Conservation (phyloP, 108 stramenopile genomes). For the Skeletonema marinoi region DNA sequence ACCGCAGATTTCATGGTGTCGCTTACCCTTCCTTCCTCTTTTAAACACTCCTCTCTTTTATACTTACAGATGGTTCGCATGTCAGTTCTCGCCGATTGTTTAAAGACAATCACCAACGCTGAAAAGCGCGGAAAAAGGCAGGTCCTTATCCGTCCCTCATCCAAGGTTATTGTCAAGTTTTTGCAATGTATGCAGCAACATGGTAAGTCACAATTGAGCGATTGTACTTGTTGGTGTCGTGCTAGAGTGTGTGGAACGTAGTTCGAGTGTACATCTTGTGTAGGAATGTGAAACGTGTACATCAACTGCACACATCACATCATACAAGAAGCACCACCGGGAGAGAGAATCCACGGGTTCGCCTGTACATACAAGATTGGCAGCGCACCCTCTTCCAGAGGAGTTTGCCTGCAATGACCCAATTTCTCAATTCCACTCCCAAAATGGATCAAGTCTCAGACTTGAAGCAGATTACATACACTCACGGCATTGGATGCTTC, state of each 20-base stretch:
- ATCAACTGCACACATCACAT: not conserved
- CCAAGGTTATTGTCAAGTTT: conserved; percentile 99
- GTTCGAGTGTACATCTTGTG: not conserved
- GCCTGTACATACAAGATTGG: not conserved
- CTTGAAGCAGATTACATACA: conserved; percentile 49
- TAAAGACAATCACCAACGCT: conserved; percentile 99
- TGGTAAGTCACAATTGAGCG: conserved; percentile 70
- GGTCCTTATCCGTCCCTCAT: conserved; percentile 97
- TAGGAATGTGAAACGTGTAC: not conserved
- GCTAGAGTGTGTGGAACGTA: too few relatives aligned
- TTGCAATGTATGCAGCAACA: conserved; percentile 99
- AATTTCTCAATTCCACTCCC: conserved; percentile 8
- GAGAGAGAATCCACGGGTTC: conserved; percentile 9
- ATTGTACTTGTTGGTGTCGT: not conserved
- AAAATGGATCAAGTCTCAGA: conserved; percentile 3
- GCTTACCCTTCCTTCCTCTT: conserved; percentile 4
- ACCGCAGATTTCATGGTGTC: conserved; percentile 3
- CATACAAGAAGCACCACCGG: not conserved
- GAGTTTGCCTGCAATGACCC: conserved; percentile 29
- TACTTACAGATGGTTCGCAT: conserved; percentile 95
- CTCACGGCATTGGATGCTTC: conserved; percentile 55
- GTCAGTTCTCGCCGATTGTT: conserved; percentile 99
- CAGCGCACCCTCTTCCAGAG: not conserved
- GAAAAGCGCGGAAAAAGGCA: conserved; percentile 99
- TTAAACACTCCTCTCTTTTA: not conserved